phyloP scores from a whole-genome alignment of 140 eudicot genomes.

The Oenanthe javanica region DNA sequence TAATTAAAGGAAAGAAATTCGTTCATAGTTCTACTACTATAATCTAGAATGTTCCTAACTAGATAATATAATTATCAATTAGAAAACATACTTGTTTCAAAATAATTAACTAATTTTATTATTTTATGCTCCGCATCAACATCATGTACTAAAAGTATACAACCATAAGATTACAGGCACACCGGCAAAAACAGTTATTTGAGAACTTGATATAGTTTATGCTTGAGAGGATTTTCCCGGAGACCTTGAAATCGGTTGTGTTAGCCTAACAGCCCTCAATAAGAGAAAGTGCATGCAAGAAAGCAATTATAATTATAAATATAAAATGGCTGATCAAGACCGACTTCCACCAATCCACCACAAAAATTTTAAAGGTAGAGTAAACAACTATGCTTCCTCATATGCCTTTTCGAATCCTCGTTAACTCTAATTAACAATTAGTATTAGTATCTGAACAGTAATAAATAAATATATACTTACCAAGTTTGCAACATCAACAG shows the following conservation, averaged over 20 bases:
- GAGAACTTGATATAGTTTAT: neutral
- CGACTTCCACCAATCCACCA: neutral
- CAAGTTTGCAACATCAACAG: constrained; percentile 63
- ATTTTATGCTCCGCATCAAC: no score
- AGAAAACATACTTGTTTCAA: no score
- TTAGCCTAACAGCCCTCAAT: neutral
- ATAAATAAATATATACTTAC: constrained; percentile 33
- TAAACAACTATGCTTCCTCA: neutral
- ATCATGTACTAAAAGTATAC: neutral
- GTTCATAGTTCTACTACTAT: no score
- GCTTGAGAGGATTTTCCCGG: neutral
- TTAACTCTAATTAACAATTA: neutral
- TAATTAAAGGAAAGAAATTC: no score
- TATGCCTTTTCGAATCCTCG: neutral
- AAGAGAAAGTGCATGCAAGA: neutral
- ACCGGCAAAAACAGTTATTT: neutral
- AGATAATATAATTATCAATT: no score
- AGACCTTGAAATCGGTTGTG: neutral
- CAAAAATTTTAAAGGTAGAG: neutral
- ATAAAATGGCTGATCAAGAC: neutral
- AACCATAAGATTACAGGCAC: neutral
- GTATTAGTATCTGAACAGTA: neutral
- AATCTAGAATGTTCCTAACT: no score
- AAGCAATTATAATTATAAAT: neutral
- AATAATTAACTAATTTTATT: no score